Evolutionary conservation across 306 rosid species (phyloP).

Genomic region (Hylodesmum podocarpum): DNA sequence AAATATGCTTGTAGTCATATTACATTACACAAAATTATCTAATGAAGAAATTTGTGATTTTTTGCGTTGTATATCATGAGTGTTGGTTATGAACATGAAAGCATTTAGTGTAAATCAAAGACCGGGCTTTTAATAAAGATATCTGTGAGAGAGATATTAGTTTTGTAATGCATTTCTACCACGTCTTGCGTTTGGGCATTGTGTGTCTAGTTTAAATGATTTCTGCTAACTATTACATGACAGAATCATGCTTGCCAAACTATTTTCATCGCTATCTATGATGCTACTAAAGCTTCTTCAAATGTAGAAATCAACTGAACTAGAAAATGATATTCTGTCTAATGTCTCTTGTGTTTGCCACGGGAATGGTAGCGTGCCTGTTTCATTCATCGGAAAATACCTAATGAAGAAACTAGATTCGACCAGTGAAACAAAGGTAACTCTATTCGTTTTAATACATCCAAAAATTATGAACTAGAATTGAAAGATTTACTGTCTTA

Average conservation of each 20-base stretch:
- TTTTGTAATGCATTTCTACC: background rate
- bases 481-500: background rate
- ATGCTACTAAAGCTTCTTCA: too few relatives aligned
- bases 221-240: background rate
- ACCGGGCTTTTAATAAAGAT: too few relatives aligned
- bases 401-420: conserved; percentile 76
- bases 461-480: conserved; percentile 3
- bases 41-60: conserved; percentile 34
- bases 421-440: conserved; percentile 76
- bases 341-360: conserved; percentile 25
- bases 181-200: background rate
- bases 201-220: conserved; percentile 9
- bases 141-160: background rate
- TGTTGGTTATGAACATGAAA: background rate
- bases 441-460: too few relatives aligned
- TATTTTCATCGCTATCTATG: background rate
- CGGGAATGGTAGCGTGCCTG: conserved; percentile 87
- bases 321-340: background rate
- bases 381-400: conserved; percentile 75
- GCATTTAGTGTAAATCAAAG: background rate
- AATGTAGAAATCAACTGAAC: conserved; percentile 17
- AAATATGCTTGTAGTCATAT: background rate
- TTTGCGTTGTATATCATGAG: background rate
- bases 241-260: conserved; percentile 8
- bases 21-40: conserved; percentile 43